Conservation (phyloP, 345 rosid species). For the Salix caprea region DNA sequence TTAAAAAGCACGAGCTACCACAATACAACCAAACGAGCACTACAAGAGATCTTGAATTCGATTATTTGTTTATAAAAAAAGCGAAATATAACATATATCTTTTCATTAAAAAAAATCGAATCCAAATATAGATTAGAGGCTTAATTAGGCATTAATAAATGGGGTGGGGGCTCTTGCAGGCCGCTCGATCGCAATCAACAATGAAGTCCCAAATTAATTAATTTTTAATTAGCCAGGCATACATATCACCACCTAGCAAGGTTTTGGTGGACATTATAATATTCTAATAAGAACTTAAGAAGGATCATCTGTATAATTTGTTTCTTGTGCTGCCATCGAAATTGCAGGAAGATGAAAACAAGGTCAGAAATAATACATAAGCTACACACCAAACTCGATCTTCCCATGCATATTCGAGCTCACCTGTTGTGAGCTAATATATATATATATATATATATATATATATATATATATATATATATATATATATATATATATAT, state of each 20-base stretch:
- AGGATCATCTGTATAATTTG: not conserved
- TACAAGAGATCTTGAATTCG: too few species aligned
- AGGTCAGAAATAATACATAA: not conserved
- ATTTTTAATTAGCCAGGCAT: not conserved
- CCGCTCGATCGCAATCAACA: constrained; percentile 1
- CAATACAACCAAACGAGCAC: too few species aligned
- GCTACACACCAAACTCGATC: not conserved
- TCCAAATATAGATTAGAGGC: not conserved
- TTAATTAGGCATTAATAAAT: not conserved
- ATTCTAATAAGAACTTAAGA: not conserved
- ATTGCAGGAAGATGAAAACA: not conserved
- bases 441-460: not conserved
- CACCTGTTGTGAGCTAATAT: not conserved
- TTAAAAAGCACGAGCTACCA: too few species aligned
- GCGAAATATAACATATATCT: too few species aligned
- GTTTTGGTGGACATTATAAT: not conserved
- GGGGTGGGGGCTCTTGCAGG: constrained; percentile 5
- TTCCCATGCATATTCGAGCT: not conserved
- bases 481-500: too few species aligned
- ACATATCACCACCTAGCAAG: not conserved
- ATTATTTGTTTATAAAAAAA: too few species aligned
- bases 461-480: not conserved
- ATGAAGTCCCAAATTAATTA: not conserved
- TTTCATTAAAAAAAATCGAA: not conserved
- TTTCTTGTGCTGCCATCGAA: constrained; percentile 1